phyloP scores from a whole-genome alignment of 1,284 basidiomycete species.

The Volvariella volvacea region DNA sequence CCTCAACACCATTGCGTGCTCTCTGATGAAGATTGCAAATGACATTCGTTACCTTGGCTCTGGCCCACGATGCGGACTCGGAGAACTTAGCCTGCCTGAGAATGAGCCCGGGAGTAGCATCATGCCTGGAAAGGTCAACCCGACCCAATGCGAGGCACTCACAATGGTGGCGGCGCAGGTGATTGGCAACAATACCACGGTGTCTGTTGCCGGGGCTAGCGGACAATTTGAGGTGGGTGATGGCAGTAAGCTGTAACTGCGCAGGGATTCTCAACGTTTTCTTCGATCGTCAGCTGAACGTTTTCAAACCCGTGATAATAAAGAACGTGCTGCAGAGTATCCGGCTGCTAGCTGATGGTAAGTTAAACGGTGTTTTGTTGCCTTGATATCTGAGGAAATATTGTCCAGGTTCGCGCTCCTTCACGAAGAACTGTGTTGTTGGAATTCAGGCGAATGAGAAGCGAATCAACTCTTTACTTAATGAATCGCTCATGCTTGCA shows the following conservation, averaged over 20 bases:
- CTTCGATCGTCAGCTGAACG: conserved; percentile 68
- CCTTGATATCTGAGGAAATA: conserved; percentile 4
- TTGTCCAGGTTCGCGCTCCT: conserved; percentile 69
- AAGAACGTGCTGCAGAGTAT: conserved; percentile 98
- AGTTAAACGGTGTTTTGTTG: conserved; percentile 13
- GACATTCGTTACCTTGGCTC: conserved; percentile 98
- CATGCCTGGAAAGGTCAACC: conserved; percentile 99
- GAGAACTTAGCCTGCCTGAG: conserved; percentile 92
- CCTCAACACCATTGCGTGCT: conserved; percentile 91
- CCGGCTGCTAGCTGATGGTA: conserved; percentile 88
- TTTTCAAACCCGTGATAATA: conserved; percentile 99
- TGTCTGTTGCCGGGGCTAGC: conserved; percentile 89
- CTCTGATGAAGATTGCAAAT: conserved; percentile 99
- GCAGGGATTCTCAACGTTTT: conserved; percentile 2
- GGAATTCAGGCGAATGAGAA: conserved; percentile 96
- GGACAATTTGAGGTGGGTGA: conserved; percentile 91
- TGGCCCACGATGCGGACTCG: conserved; percentile 95
- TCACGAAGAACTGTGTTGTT: conserved; percentile 96
- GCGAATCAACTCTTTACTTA: conserved; percentile 82
- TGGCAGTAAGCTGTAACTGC: conserved; percentile 1
- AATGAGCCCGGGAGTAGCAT: conserved; percentile 99
- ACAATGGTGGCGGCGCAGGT: conserved; percentile 99
- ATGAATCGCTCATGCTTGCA: conserved; percentile 95
- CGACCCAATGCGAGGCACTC: conserved; percentile 97
- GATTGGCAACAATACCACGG: conserved; percentile 95